phyloP scores from a whole-genome alignment of 495 filamentous ascomycete species.

The Xanthoparmelia taractica region DNA sequence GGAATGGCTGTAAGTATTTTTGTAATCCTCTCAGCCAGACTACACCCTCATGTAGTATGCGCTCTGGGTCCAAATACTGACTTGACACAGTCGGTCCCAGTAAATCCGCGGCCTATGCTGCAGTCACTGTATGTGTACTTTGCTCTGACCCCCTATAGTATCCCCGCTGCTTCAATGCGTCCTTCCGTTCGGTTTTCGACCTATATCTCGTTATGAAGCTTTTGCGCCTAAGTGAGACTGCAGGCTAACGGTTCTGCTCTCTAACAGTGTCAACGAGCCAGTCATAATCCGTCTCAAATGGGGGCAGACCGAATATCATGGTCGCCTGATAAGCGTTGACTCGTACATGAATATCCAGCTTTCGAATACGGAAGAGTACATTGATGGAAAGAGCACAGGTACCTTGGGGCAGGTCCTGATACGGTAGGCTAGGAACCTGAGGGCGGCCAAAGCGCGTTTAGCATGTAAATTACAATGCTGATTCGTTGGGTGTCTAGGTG shows the following conservation, averaged over 20 bases:
- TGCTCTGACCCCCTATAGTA: constrained; percentile 3
- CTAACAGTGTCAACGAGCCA: constrained; percentile 70
- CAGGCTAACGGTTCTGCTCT: not conserved
- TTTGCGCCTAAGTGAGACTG: not conserved
- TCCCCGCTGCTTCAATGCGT: not conserved
- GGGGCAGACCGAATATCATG: constrained; percentile 95
- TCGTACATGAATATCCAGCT: constrained; percentile 99
- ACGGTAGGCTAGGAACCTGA: constrained; percentile 45
- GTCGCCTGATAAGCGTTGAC: constrained; percentile 82
- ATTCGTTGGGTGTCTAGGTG: constrained; percentile 45
- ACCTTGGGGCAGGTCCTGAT: constrained; percentile 85
- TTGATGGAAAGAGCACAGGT: constrained; percentile 79
- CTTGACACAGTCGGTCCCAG: constrained; percentile 58
- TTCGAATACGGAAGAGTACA: constrained; percentile 78
- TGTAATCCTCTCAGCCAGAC: not conserved
- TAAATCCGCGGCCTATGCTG: constrained; percentile 87
- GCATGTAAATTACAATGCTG: constrained; percentile 17
- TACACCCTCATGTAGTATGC: not conserved
- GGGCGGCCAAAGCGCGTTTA: not conserved
- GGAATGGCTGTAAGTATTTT: constrained; percentile 9
- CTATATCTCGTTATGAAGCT: not conserved
- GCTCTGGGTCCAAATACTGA: constrained; percentile 1
- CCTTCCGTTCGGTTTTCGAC: no score
- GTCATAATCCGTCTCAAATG: constrained; percentile 92
- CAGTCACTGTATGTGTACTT: constrained; percentile 63